phyloP scores from a whole-genome alignment of 306 rosid species.

The Clitoria ternatea region DNA sequence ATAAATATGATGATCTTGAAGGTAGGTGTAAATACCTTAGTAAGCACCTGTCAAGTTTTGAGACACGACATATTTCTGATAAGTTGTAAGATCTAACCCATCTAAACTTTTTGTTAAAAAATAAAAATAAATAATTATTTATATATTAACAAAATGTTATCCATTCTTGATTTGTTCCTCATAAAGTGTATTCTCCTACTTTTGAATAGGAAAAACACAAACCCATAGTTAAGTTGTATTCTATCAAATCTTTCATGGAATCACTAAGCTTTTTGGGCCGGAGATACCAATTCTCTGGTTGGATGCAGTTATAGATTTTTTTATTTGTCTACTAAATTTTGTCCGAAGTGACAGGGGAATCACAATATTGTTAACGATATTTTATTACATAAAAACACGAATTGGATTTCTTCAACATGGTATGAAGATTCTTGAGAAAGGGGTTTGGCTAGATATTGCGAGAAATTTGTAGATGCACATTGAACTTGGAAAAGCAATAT shows the following conservation, averaged over 20 bases:
- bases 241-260: conserved; percentile 34
- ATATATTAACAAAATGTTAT: neutral
- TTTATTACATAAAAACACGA: conserved; percentile 3
- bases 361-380: neutral
- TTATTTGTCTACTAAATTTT: neutral
- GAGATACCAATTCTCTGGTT: conserved; percentile 29
- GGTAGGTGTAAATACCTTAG: too few relatives aligned
- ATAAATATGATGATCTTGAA: too few relatives aligned
- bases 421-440: conserved; percentile 18
- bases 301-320: conserved; percentile 19
- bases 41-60: too few relatives aligned
- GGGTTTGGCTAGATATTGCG: neutral
- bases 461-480: conserved; percentile 13
- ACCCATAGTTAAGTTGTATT: conserved; percentile 1
- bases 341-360: conserved; percentile 26
- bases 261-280: conserved; percentile 16
- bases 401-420: conserved; percentile 13
- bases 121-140: too few relatives aligned
- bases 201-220: neutral
- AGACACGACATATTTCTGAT: too few relatives aligned
- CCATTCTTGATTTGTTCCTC: neutral
- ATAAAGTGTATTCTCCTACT: conserved; percentile 4
- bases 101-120: too few relatives aligned
- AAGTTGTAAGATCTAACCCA: too few relatives aligned
- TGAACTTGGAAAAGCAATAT: neutral